Conservation (phyloP, 768 basidiomycete species). For the Termitomyces heimii region DNA sequence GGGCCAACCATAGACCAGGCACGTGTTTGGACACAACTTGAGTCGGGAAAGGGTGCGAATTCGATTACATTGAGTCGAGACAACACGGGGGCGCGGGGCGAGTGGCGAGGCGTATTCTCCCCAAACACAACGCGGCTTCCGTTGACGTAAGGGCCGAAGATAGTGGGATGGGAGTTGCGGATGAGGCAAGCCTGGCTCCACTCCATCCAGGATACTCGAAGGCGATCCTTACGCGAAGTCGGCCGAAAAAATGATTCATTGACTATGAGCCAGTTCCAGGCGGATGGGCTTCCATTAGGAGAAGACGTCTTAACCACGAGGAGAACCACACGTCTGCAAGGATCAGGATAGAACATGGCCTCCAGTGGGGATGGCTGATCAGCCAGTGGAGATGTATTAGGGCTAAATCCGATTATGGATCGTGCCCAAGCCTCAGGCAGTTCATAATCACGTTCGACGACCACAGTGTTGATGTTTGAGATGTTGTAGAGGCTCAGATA, state of each 20-base stretch:
- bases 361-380: slow-evolving; percentile 29
- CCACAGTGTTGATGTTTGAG: slow-evolving; percentile 32
- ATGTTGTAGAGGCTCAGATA: slow-evolving; percentile 42
- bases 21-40: slow-evolving; percentile 21
- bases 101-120: slow-evolving; percentile 25
- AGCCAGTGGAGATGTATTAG: slow-evolving; percentile 37
- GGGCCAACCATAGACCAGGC: slow-evolving; percentile 38
- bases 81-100: slow-evolving; percentile 13
- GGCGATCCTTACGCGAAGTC: slow-evolving; percentile 36
- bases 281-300: slow-evolving; percentile 23
- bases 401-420: slow-evolving; percentile 40
- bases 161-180: slow-evolving; percentile 29
- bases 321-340: slow-evolving; percentile 42
- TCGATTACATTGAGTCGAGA: slow-evolving; percentile 35
- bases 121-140: slow-evolving; percentile 43
- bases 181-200: slow-evolving; percentile 50
- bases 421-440: slow-evolving; percentile 48
- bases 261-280: slow-evolving; percentile 46
- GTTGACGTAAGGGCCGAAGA: slow-evolving; percentile 36
- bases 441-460: slow-evolving; percentile 46
- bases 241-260: slow-evolving; percentile 47
- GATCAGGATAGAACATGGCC: slow-evolving; percentile 54
- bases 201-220: slow-evolving; percentile 45
- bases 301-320: slow-evolving; percentile 37
- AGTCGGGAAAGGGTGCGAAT: slow-evolving; percentile 37